These are phyloP conservation scores for Tilletia setariae DNA, from an alignment of 1,284 basidiomycete species.

Conservation along the genomic window DNA sequence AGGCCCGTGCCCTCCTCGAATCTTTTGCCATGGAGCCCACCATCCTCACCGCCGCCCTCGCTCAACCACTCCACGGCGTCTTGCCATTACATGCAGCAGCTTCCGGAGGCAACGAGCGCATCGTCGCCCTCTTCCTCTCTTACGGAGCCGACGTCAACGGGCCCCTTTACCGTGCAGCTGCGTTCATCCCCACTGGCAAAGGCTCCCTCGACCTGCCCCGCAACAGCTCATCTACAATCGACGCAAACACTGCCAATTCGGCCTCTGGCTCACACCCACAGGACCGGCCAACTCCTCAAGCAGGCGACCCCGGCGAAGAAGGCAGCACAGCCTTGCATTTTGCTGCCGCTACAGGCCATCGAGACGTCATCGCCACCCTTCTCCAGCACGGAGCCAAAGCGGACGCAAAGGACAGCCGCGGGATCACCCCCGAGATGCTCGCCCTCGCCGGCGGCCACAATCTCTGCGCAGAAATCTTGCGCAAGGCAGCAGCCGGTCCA, in stretches of 20 bases:
- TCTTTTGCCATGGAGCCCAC: slow-evolving; percentile 30
- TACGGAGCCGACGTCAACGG: slow-evolving; percentile 49
- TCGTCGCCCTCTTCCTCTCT: slow-evolving; percentile 39
- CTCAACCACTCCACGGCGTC: slow-evolving; percentile 39
- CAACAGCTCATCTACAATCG: not conserved
- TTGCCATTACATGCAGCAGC: slow-evolving; percentile 48
- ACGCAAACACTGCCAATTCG: slow-evolving; percentile 1
- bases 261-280: too few species aligned
- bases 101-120: slow-evolving; percentile 40
- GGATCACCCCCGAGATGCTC: slow-evolving; percentile 38
- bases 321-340: slow-evolving; percentile 51
- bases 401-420: slow-evolving; percentile 36
- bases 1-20: slow-evolving; percentile 35
- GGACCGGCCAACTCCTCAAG: not conserved
- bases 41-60: slow-evolving; percentile 4
- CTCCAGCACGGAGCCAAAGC: slow-evolving; percentile 45
- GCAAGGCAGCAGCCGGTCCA: slow-evolving; percentile 6
- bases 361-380: slow-evolving; percentile 39
- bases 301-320: slow-evolving; percentile 36
- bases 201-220: slow-evolving; percentile 13
- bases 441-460: slow-evolving; percentile 36
- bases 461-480: slow-evolving; percentile 26
- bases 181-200: slow-evolving; percentile 20
- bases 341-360: slow-evolving; percentile 50
- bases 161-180: not conserved